Conservation (phyloP, 2,329 filamentous ascomycete species). For the Blastomyces gilchristii region DNA sequence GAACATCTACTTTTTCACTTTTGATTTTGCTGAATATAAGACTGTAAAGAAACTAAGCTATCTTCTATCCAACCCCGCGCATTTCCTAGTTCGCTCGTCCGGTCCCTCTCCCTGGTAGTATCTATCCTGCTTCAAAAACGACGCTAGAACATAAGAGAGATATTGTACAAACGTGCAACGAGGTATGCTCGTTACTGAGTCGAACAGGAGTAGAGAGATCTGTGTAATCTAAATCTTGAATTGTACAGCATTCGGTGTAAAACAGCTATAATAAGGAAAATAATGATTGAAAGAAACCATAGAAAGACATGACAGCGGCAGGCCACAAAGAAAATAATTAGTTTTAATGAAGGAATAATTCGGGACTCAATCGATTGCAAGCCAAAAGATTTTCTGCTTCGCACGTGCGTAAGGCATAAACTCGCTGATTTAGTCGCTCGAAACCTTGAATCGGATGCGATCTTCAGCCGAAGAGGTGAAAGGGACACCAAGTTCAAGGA, state of each 20-base stretch:
- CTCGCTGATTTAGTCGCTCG: conserved; percentile 22
- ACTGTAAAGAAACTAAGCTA: neutral
- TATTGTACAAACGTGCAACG: neutral
- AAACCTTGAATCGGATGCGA: conserved; percentile 55
- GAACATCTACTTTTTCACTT: neutral
- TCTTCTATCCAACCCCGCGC: neutral
- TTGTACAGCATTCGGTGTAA: neutral
- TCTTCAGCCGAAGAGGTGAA: conserved; percentile 58
- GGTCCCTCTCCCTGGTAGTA: neutral
- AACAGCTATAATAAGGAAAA: neutral
- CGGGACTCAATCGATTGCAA: neutral
- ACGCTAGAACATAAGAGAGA: neutral
- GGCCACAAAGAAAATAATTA: conserved; percentile 6
- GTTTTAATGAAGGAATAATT: neutral
- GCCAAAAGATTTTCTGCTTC: neutral
- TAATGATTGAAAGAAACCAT: neutral
- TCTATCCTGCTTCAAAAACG: conserved; percentile 2
- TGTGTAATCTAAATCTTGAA: conserved; percentile 4
- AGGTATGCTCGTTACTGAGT: neutral
- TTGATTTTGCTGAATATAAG: neutral
- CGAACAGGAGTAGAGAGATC: conserved; percentile 9
- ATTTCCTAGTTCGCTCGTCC: neutral
- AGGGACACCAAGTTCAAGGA: conserved; percentile 91
- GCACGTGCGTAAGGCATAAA: neutral
- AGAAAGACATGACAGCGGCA: conserved; percentile 10